A percentile compares a stretch with the other conserved stretches of the same genome.
phyloP scores from a whole-genome alignment of 345 rosid genomes.

The Linum lewisii region DNA sequence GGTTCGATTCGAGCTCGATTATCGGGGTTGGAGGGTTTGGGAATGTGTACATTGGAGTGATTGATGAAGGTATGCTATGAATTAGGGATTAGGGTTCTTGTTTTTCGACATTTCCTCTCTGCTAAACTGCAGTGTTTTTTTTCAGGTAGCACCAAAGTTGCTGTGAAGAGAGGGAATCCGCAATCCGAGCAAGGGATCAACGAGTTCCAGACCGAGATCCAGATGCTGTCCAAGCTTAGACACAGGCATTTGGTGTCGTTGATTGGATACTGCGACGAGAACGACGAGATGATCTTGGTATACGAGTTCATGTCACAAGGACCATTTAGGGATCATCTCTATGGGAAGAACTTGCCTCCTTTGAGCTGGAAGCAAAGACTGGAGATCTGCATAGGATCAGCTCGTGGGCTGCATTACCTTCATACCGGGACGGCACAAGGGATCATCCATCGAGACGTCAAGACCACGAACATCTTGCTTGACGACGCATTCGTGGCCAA shows the following conservation, averaged over 20 bases:
- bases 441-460: constrained; percentile 78
- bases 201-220: constrained; percentile 77
- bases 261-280: constrained; percentile 73
- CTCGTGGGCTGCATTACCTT: constrained; percentile 72
- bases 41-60: constrained; percentile 52
- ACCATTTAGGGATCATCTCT: constrained; percentile 64
- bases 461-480: constrained; percentile 69
- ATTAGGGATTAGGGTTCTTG: no score
- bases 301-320: constrained; percentile 81
- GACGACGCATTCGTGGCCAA: constrained; percentile 73
- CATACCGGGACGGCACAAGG: constrained; percentile 93
- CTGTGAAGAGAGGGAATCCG: constrained; percentile 79
- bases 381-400: constrained; percentile 70
- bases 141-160: constrained; percentile 53
- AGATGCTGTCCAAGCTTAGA: constrained; percentile 78
- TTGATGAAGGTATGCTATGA: constrained; percentile 71
- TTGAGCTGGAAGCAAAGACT: constrained; percentile 70
- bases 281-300: constrained; percentile 71
- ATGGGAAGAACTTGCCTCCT: constrained; percentile 56
- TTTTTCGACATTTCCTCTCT: no score
- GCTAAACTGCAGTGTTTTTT: no score
- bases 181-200: constrained; percentile 85
- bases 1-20: constrained; percentile 47
- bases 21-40: constrained; percentile 85
- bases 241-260: constrained; percentile 78